phyloP scores from a whole-genome alignment of 2,329 filamentous ascomycete genomes.

The Mollisiaceae sp. region DNA sequence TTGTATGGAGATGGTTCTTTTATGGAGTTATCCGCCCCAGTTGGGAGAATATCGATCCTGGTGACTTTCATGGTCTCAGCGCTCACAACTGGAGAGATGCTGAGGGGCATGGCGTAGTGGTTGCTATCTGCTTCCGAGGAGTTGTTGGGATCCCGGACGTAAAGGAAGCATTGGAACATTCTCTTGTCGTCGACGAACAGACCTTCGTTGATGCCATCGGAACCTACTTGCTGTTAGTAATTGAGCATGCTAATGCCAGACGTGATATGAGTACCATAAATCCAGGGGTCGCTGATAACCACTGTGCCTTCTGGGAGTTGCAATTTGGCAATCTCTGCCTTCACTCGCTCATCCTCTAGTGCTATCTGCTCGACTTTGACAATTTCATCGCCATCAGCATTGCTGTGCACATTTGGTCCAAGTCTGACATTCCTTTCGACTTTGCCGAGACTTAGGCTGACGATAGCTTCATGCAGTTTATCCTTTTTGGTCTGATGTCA shows the following conservation, averaged over 20 bases:
- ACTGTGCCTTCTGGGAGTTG: constrained; percentile 63
- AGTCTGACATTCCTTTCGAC: constrained; percentile 64
- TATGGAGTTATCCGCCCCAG: constrained; percentile 64
- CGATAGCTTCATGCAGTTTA: constrained; percentile 65
- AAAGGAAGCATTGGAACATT: constrained; percentile 69
- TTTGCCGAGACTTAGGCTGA: constrained; percentile 54
- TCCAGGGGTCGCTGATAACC: constrained; percentile 66
- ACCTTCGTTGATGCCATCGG: constrained; percentile 55
- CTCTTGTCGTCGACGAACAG: constrained; percentile 51
- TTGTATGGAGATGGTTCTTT: constrained; percentile 62
- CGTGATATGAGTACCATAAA: not conserved
- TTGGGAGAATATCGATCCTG: constrained; percentile 72
- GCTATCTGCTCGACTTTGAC: constrained; percentile 60
- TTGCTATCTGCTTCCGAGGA: constrained; percentile 65
- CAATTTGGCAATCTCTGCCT: constrained; percentile 65
- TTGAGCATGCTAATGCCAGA: no score
- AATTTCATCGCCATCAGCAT: constrained; percentile 65
- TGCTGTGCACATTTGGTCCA: constrained; percentile 61
- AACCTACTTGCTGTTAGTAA: constrained; percentile 44
- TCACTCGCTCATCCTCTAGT: constrained; percentile 59
- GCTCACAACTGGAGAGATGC: constrained; percentile 69
- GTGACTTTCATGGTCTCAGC: constrained; percentile 66
- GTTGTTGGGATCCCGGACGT: constrained; percentile 67
- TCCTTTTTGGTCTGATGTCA: constrained; percentile 47
- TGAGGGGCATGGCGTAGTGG: constrained; percentile 70